Evolutionary conservation across 208 protist genomes (phyloP), one percentile per base, ranked within the genome.

Genomic region (Tetramitus jugosus): DNA sequence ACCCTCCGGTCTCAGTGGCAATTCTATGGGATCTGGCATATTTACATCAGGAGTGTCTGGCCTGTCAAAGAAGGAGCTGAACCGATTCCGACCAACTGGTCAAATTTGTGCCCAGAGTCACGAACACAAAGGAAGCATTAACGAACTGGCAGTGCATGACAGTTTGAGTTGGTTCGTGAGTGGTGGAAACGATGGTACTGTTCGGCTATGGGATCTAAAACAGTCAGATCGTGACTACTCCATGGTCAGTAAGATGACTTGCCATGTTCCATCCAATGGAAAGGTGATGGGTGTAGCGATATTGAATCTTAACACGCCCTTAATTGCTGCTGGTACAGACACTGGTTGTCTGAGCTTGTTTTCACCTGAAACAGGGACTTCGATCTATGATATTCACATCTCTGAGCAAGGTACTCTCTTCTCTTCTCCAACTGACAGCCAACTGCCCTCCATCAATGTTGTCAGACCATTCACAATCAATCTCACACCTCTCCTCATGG

Each of bases 121-220:
- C 29, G 40, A 74, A 37, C 67, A 74, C 42, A 74, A 74, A 37
- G 67, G 67, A 39, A 13, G 29, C 26, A 53, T 74, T 35, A 74
- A 74, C 37, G 67, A 74, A 53, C 23, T 74, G 8, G 39, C 67
- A 10, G 67, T 74, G 14, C 67, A 74, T 23, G 23, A 45, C 1
- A 39, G n/a, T 35, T 33, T 33, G 13, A 3, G 3, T n/a, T 74
- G 67, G 67, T 74, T 74, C 33, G 42, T 74, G 20, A 39, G n/a
- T 29, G 67, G 67, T 56, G 67, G 67, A 20, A 53, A 53, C 23
- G 67, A 74, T 74, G 42, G 42, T 35, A 53, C 67, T 26, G 67
- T 74, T 37, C 29, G 42, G 6, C 17, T 74, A 17, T 74, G 67
- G 67, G 42, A 74, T 37, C 14, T 53, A 17, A 45, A 23, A 31